phyloP scores from a whole-genome alignment of 164 flowering plant genomes.

The Umbellularia californica region DNA sequence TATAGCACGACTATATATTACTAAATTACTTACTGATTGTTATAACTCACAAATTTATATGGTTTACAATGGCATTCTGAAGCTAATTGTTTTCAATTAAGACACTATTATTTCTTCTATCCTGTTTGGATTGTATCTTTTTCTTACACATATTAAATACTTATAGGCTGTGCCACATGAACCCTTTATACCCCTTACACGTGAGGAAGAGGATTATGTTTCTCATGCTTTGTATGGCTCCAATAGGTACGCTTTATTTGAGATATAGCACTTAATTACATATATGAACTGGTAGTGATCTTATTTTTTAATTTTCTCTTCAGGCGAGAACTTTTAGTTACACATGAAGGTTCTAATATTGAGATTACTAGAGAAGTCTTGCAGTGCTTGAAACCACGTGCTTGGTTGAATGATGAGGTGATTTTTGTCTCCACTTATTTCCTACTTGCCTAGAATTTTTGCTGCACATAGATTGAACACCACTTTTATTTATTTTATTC shows the following conservation, averaged over 20 bases:
- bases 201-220: constrained; percentile 66
- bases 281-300: neutral
- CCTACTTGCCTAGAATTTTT: neutral
- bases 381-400: constrained; percentile 68
- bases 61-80: neutral
- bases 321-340: constrained; percentile 61
- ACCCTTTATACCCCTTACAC: constrained; percentile 58
- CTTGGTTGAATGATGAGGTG: constrained; percentile 99
- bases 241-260: constrained; percentile 34
- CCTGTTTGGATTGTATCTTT: neutral
- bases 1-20: too few relatives aligned
- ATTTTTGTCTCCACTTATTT: neutral
- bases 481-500: neutral
- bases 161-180: constrained; percentile 43
- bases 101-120: neutral
- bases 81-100: neutral
- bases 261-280: neutral
- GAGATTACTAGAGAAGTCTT: constrained; percentile 69
- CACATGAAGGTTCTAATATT: constrained; percentile 70
- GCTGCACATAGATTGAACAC: neutral
- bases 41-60: neutral
- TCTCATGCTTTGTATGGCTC: constrained; percentile 41
- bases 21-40: too few relatives aligned
- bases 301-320: constrained; percentile 3
- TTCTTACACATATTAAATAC: neutral